phyloP scores from a whole-genome alignment of 139 green algal species.

The Chlorella sorokiniana region DNA sequence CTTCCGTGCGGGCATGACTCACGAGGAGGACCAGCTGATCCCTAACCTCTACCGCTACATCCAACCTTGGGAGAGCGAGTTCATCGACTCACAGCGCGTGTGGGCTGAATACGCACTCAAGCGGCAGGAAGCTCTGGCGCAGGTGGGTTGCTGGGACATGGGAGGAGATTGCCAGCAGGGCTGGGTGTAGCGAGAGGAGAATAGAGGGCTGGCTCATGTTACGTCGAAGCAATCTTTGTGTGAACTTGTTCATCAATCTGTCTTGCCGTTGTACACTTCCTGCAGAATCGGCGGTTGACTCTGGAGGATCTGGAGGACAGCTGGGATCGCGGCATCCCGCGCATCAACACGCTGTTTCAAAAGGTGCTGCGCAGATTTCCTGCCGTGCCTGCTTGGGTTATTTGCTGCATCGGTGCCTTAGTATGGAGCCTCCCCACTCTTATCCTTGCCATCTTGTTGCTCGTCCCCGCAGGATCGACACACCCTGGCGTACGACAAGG shows the following conservation, averaged over 20 bases:
- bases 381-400: too few relatives aligned
- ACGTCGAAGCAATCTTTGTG: too few relatives aligned
- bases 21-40: slow-evolving; percentile 99
- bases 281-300: slow-evolving; percentile 78
- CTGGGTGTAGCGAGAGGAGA: too few relatives aligned
- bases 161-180: too few relatives aligned
- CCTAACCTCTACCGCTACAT: slow-evolving; percentile 98
- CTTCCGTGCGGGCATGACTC: slow-evolving; percentile 97
- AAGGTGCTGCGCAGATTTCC: too few relatives aligned
- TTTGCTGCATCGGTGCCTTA: too few relatives aligned
- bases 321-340: slow-evolving; percentile 98
- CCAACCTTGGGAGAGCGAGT: slow-evolving; percentile 98
- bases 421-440: too few relatives aligned
- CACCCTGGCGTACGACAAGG: slow-evolving; percentile 99
- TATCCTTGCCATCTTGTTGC: too few relatives aligned
- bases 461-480: too few relatives aligned
- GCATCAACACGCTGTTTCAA: slow-evolving; percentile 99
- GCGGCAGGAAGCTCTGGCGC: slow-evolving; percentile 81
- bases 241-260: too few relatives aligned
- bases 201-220: too few relatives aligned
- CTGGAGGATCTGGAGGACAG: slow-evolving; percentile 95
- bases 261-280: neutral
- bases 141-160: slow-evolving; percentile 31
- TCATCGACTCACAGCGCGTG: slow-evolving; percentile 96
- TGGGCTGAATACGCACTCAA: slow-evolving; percentile 99